These are phyloP conservation scores for Sugiyamaella xylanicola DNA, from an alignment of 1,139 yeast species.

Conservation along the genomic window DNA sequence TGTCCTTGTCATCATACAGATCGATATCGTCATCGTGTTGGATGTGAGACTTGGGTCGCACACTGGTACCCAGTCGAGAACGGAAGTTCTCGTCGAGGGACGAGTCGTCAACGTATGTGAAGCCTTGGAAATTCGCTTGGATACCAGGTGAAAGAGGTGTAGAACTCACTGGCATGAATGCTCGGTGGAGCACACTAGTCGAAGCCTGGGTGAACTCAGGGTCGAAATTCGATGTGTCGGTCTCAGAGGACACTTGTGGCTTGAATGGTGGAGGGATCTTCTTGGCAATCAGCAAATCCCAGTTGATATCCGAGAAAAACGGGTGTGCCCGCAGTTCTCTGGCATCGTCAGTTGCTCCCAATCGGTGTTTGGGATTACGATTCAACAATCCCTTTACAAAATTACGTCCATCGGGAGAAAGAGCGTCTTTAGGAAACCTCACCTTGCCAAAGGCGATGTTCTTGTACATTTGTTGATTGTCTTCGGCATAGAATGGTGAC, in stretches of 20 bases:
- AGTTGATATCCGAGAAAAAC: constrained; percentile 86
- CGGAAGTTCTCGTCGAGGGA: constrained; percentile 82
- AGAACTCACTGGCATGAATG: constrained; percentile 57
- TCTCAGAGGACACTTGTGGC: constrained; percentile 86
- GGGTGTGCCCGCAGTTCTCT: constrained; percentile 89
- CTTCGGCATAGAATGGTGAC: constrained; percentile 99
- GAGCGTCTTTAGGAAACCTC: constrained; percentile 91
- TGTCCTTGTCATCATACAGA: constrained; percentile 44
- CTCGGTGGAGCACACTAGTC: constrained; percentile 74
- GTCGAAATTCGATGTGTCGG: constrained; percentile 94
- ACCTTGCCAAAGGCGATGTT: constrained; percentile 98
- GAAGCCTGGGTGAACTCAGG: constrained; percentile 95
- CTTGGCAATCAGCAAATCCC: constrained; percentile 76
- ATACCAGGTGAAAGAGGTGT: constrained; percentile 92
- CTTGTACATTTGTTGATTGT: constrained; percentile 97
- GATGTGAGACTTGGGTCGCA: constrained; percentile 32
- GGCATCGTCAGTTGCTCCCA: constrained; percentile 91
- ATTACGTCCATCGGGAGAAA: constrained; percentile 87
- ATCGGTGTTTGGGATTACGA: constrained; percentile 91
- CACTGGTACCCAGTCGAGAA: constrained; percentile 31
- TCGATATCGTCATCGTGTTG: constrained; percentile 42
- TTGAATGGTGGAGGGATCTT: constrained; percentile 97
- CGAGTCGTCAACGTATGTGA: constrained; percentile 94
- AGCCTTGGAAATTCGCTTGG: constrained; percentile 94
- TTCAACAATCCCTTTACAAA: constrained; percentile 93